Conservation (phyloP, 345 rosid genomes). For the Trapa bicornis region DNA sequence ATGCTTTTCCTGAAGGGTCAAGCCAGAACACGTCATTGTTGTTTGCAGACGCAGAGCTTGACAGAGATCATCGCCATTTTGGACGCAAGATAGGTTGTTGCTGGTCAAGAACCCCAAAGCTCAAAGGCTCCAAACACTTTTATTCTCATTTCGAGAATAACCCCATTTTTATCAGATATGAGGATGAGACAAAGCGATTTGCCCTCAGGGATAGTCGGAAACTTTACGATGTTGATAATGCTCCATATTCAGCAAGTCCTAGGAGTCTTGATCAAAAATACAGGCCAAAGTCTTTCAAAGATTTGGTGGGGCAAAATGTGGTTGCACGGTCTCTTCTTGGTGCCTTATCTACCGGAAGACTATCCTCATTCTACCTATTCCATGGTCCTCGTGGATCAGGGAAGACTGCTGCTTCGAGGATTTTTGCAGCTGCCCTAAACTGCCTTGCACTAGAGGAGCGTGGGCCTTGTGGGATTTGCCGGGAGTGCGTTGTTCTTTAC, state of each 20-base stretch:
- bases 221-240: constrained; percentile 16
- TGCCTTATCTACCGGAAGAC: constrained; percentile 62
- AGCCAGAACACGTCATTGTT: constrained; percentile 28
- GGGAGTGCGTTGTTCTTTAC: constrained; percentile 56
- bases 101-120: constrained; percentile 78
- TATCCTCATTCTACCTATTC: constrained; percentile 66
- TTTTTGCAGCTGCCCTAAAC: constrained; percentile 86
- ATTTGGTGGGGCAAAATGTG: constrained; percentile 76
- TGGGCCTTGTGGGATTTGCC: constrained; percentile 82
- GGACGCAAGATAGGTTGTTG: constrained; percentile 72
- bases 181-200: constrained; percentile 14
- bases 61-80: constrained; percentile 23
- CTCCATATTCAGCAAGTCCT: constrained; percentile 29
- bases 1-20: constrained; percentile 25
- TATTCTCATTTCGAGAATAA: constrained; percentile 52
- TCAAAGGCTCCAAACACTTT: constrained; percentile 47
- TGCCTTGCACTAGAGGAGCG: constrained; percentile 60
- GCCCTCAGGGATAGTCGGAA: constrained; percentile 23
- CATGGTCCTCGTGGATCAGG: constrained; percentile 95
- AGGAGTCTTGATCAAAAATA: constrained; percentile 69
- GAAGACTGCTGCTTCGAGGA: constrained; percentile 76
- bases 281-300: constrained; percentile 64
- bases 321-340: constrained; percentile 63
- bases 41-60: constrained; percentile 38
- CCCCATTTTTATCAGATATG: constrained; percentile 44